phyloP scores from a whole-genome alignment of 139 green algal genomes.

The Astrephomene gubernaculifera region DNA sequence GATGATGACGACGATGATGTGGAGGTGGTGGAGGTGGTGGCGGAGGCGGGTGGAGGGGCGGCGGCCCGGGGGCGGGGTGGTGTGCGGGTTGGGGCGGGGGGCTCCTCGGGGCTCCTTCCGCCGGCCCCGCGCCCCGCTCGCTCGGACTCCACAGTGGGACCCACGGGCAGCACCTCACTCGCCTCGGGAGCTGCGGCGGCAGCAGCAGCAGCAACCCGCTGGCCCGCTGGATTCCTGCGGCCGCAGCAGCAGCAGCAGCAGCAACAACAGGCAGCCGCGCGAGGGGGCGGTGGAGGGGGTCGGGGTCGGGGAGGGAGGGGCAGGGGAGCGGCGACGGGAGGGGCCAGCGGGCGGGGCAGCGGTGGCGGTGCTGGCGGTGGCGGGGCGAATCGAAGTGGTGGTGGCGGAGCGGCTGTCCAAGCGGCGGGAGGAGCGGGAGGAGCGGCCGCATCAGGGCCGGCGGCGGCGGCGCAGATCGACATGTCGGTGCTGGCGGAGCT shows the following conservation, averaged over 20 bases:
- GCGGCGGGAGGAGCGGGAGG: not conserved
- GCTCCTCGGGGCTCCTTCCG: not conserved
- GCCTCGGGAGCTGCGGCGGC: not conserved
- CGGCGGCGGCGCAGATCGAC: conserved; percentile 74
- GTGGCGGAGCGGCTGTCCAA: not conserved
- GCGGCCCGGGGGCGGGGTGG: not conserved
- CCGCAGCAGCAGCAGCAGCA: not conserved
- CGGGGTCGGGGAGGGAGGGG: not conserved
- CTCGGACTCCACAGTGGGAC: not conserved
- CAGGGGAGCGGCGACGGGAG: not conserved
- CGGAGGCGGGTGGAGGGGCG: not conserved
- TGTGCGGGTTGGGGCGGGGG: not conserved
- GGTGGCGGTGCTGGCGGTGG: conserved; percentile 54
- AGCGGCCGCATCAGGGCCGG: not conserved
- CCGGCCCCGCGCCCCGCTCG: not conserved
- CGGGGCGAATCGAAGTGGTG: no score
- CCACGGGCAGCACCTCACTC: not conserved
- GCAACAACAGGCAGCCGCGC: not conserved
- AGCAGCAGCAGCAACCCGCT: not conserved
- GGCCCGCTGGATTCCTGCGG: not conserved
- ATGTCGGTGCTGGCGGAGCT: conserved; percentile 74
- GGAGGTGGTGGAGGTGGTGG: not conserved
- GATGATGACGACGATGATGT: not conserved
- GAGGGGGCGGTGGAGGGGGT: not conserved
- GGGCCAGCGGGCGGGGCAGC: not conserved